Conservation (phyloP, 2,329 filamentous ascomycete species). For the Cyphellophora europaea region DNA sequence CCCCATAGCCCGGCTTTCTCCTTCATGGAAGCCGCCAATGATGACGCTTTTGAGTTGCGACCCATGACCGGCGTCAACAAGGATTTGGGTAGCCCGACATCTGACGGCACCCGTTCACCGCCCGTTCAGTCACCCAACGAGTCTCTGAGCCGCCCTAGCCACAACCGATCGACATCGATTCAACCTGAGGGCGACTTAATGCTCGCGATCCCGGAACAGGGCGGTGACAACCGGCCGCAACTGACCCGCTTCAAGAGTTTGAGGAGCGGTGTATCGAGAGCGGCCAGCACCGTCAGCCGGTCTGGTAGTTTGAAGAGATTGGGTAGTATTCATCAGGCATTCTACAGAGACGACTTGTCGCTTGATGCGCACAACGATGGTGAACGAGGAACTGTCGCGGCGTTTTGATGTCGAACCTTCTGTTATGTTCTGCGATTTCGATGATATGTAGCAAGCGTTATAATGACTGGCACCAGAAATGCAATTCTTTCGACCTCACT, state of each 20-base stretch:
- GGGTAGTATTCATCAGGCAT: conserved; percentile 34
- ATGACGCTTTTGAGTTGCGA: conserved; percentile 16
- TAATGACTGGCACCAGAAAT: too few species aligned
- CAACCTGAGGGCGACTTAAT: conserved; percentile 3
- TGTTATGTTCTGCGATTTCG: too few species aligned
- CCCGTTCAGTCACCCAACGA: neutral
- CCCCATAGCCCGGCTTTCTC: conserved; percentile 60
- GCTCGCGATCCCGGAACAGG: conserved; percentile 4
- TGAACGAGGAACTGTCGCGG: conserved; percentile 11
- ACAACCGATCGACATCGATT: neutral
- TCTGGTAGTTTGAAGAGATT: conserved; percentile 91
- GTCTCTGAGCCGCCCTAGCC: neutral
- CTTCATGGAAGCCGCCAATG: conserved; percentile 51
- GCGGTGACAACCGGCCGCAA: conserved; percentile 8
- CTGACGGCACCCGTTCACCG: neutral
- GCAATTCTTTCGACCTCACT: too few species aligned
- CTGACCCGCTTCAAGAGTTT: conserved; percentile 20
- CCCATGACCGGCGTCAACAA: conserved; percentile 7
- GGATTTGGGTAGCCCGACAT: conserved; percentile 1
- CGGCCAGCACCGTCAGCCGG: conserved; percentile 56
- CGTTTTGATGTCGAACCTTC: conserved; percentile 6
- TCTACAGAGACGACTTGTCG: conserved; percentile 17
- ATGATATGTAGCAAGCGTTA: too few species aligned
- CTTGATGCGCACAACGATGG: conserved; percentile 12
- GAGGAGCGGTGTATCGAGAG: conserved; percentile 12